Conservation (phyloP, 2,329 filamentous ascomycete genomes). For the Dothistroma septosporum region DNA sequence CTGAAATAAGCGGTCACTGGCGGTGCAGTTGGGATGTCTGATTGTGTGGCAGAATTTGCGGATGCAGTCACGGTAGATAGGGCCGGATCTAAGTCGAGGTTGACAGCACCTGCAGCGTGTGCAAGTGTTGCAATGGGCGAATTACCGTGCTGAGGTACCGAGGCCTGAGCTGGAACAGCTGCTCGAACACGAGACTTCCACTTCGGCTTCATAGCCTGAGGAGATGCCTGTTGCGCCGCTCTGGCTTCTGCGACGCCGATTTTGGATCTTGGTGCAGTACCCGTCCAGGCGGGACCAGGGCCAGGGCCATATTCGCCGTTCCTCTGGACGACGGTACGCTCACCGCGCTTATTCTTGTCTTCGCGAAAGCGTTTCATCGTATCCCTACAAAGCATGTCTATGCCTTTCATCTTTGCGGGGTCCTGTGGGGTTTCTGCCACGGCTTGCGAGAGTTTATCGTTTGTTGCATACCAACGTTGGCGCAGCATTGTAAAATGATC, state of each 20-base stretch:
- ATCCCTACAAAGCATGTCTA: conserved; percentile 69
- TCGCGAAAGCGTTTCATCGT: conserved; percentile 73
- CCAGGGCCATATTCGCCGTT: conserved; percentile 37
- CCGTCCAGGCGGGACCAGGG: conserved; percentile 37
- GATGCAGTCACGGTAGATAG: conserved; percentile 9
- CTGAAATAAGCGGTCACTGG: conserved; percentile 62
- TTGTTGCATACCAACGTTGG: conserved; percentile 55
- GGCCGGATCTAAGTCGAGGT: conserved; percentile 23
- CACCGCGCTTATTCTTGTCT: conserved; percentile 51
- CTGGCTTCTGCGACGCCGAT: conserved; percentile 7
- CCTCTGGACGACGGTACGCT: conserved; percentile 21
- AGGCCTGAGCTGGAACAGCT: conserved; percentile 1
- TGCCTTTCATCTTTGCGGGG: conserved; percentile 55
- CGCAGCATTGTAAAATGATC: conserved; percentile 70
- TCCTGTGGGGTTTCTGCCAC: conserved; percentile 17
- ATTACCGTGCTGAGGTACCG: conserved; percentile 4
- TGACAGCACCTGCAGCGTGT: conserved; percentile 14
- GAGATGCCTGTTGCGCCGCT: conserved; percentile 4
- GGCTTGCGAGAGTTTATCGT: conserved; percentile 20
- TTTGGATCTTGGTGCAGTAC: conserved; percentile 18
- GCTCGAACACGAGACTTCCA: conserved; percentile 9
- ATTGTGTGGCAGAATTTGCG: conserved; percentile 26
- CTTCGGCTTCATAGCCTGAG: conserved; percentile 1
- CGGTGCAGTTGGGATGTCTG: conserved; percentile 18
- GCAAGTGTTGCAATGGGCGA: conserved; percentile 12